These are phyloP conservation scores for Cyberlindnera amylophila DNA, from an alignment of 805 yeast genomes.

Conservation along the genomic window DNA sequence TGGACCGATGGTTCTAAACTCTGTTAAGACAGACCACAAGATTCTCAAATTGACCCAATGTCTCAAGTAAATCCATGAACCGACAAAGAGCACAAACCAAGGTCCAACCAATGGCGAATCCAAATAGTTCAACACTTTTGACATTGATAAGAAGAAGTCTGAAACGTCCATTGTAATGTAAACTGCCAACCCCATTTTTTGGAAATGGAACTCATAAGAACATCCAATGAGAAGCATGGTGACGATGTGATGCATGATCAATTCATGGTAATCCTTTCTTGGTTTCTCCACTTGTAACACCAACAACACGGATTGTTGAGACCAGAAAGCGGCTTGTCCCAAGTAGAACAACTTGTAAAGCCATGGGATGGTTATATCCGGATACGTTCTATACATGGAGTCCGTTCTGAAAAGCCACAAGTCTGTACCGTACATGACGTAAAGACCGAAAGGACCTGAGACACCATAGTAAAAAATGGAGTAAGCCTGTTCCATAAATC, in stretches of 20 bases:
- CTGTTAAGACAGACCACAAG: constrained; percentile 81
- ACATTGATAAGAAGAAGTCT: constrained; percentile 79
- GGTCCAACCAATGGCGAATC: constrained; percentile 62
- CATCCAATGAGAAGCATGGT: constrained; percentile 83
- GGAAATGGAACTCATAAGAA: constrained; percentile 91
- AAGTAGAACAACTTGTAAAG: constrained; percentile 79
- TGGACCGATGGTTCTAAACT: constrained; percentile 81
- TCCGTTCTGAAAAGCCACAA: constrained; percentile 87
- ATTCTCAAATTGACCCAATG: constrained; percentile 80
- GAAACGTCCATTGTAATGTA: constrained; percentile 95
- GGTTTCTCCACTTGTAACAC: constrained; percentile 88
- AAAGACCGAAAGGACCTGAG: constrained; percentile 83
- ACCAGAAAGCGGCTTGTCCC: constrained; percentile 96
- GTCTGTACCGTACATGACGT: constrained; percentile 79
- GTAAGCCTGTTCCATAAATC: constrained; percentile 94
- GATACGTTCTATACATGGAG: constrained; percentile 75
- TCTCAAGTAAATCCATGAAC: constrained; percentile 82
- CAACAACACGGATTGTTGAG: constrained; percentile 86
- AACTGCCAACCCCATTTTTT: constrained; percentile 90
- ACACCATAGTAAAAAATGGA: constrained; percentile 75
- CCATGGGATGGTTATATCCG: constrained; percentile 71
- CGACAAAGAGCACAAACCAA: constrained; percentile 63
- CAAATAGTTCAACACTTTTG: constrained; percentile 85
- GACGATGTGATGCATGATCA: constrained; percentile 88
- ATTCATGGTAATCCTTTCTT: constrained; percentile 87